phyloP scores from a whole-genome alignment of 2,329 filamentous ascomycete species.

The Metarhizium humberi region DNA sequence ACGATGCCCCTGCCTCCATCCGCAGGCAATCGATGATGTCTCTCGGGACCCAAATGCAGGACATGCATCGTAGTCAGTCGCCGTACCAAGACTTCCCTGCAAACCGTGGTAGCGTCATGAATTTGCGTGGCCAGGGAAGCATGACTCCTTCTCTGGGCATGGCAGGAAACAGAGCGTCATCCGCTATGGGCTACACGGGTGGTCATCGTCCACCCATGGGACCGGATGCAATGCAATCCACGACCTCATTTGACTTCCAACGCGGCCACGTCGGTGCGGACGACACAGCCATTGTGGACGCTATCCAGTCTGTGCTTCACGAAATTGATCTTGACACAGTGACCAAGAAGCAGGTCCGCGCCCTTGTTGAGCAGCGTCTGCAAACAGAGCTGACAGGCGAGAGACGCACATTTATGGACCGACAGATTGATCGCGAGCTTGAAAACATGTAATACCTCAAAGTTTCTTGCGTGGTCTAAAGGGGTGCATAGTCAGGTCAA shows the following conservation, averaged over 20 bases:
- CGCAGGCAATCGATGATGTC: slow-evolving; percentile 68
- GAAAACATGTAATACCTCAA: slow-evolving; percentile 66
- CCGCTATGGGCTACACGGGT: slow-evolving; percentile 36
- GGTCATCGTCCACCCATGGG: slow-evolving; percentile 38
- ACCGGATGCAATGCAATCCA: slow-evolving; percentile 37
- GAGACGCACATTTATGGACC: slow-evolving; percentile 80
- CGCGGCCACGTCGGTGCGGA: slow-evolving; percentile 56
- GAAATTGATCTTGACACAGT: slow-evolving; percentile 95
- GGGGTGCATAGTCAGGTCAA: background rate
- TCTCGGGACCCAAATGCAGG: slow-evolving; percentile 37
- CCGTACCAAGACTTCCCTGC: slow-evolving; percentile 48
- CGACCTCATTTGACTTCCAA: slow-evolving; percentile 52
- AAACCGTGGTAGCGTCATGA: slow-evolving; percentile 53
- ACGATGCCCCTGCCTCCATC: slow-evolving; percentile 40
- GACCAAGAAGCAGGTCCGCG: slow-evolving; percentile 94
- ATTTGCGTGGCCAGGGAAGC: slow-evolving; percentile 39
- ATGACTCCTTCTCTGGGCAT: slow-evolving; percentile 34
- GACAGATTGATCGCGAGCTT: slow-evolving; percentile 86
- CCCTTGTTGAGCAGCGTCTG: slow-evolving; percentile 83
- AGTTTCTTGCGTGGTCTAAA: background rate
- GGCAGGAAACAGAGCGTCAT: slow-evolving; percentile 28
- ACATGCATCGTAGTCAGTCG: slow-evolving; percentile 40
- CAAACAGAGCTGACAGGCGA: slow-evolving; percentile 84
- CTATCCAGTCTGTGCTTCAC: slow-evolving; percentile 69
- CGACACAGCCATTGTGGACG: slow-evolving; percentile 72